Percentiles rank a stretch among this genome's conserved stretches.
Evolutionary conservation across 768 basidiomycete species (phyloP).

Genomic region (Mrakia gelida): DNA sequence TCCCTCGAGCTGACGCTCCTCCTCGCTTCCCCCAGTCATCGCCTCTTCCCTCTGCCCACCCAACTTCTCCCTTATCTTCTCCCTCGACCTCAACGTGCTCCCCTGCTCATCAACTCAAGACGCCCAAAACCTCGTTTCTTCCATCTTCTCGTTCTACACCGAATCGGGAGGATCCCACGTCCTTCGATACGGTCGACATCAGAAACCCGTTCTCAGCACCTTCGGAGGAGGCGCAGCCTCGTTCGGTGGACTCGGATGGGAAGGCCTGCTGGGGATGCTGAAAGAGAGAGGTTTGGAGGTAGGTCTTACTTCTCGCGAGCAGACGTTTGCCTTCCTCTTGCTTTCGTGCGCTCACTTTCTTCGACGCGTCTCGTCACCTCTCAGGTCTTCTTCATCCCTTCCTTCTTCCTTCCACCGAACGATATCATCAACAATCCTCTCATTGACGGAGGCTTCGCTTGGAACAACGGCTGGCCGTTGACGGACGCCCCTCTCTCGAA

Average conservation of each 20-base stretch:
- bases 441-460: slow-evolving; percentile 42
- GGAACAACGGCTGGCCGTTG: slow-evolving; percentile 43
- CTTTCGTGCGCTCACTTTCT: neutral
- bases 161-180: neutral
- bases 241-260: slow-evolving; percentile 41
- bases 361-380: neutral
- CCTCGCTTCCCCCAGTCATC: neutral
- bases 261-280: slow-evolving; percentile 35
- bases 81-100: slow-evolving; percentile 44
- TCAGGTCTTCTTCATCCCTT: slow-evolving; percentile 44
- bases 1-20: neutral
- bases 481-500: neutral
- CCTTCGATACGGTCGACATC: slow-evolving; percentile 9
- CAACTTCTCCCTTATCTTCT: slow-evolving; percentile 39
- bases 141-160: slow-evolving; percentile 34
- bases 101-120: slow-evolving; percentile 35
- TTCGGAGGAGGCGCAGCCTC: slow-evolving; percentile 41
- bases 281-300: slow-evolving; percentile 37
- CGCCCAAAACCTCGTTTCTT: slow-evolving; percentile 29
- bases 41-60: slow-evolving; percentile 8
- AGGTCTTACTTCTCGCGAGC: slow-evolving; percentile 12
- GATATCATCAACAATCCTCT: slow-evolving; percentile 37
- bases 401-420: slow-evolving; percentile 44
- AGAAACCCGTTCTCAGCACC: slow-evolving; percentile 38
- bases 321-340: neutral